Conservation (phyloP, 2,329 filamentous ascomycete genomes). For the Aspergillus tamarii region DNA sequence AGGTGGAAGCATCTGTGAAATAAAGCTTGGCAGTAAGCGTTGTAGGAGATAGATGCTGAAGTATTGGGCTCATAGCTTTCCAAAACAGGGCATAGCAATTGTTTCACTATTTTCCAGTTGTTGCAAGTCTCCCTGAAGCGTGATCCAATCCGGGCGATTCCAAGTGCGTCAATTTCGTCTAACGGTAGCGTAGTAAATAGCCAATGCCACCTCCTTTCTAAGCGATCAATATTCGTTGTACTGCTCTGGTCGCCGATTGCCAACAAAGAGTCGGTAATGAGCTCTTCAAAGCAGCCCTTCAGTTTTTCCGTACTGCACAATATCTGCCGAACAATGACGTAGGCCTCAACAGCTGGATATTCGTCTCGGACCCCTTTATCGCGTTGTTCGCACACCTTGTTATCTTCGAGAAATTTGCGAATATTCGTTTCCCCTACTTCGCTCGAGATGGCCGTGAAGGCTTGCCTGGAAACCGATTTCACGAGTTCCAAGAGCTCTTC, state of each 20-base stretch:
- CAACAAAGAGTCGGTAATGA: slow-evolving; percentile 40
- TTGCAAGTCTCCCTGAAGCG: slow-evolving; percentile 46
- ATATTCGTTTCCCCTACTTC: slow-evolving; percentile 41
- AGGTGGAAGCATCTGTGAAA: slow-evolving; percentile 58
- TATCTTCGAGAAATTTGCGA: slow-evolving; percentile 49
- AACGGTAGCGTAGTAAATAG: slow-evolving; percentile 59
- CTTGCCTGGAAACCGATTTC: slow-evolving; percentile 36
- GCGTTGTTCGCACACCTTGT: slow-evolving; percentile 42
- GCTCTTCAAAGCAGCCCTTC: slow-evolving; percentile 47
- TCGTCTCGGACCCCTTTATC: slow-evolving; percentile 54
- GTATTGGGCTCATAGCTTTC: slow-evolving; percentile 50
- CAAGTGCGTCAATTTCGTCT: slow-evolving; percentile 54
- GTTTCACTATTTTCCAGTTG: slow-evolving; percentile 55
- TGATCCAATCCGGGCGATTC: slow-evolving; percentile 48
- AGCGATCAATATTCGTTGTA: slow-evolving; percentile 28
- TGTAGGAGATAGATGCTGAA: slow-evolving; percentile 49
- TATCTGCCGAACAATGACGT: slow-evolving; percentile 52
- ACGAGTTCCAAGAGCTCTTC: slow-evolving; percentile 35
- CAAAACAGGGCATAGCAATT: slow-evolving; percentile 52
- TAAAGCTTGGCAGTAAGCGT: slow-evolving; percentile 57
- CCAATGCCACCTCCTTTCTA: slow-evolving; percentile 46
- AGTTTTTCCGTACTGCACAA: slow-evolving; percentile 36
- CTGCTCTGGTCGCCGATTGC: slow-evolving; percentile 42
- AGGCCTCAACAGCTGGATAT: slow-evolving; percentile 47
- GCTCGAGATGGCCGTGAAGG: slow-evolving; percentile 40